phyloP scores from a whole-genome alignment of 805 yeast species.

The Pichia insulana region DNA sequence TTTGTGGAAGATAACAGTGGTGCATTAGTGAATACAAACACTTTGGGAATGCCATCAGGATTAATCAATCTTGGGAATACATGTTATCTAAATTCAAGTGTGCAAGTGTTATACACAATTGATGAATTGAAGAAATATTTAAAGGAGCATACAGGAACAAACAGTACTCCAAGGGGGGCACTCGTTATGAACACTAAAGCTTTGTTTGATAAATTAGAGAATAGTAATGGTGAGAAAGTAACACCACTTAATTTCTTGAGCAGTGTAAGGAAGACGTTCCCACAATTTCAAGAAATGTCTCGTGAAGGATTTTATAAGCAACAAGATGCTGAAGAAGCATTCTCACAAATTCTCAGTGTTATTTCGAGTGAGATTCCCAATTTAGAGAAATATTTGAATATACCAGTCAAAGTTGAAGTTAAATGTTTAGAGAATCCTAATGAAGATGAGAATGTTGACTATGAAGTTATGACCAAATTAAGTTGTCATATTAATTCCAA shows the following conservation, averaged over 20 bases:
- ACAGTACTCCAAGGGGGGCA: slow-evolving; percentile 16
- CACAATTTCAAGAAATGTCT: slow-evolving; percentile 84
- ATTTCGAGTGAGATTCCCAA: slow-evolving; percentile 42
- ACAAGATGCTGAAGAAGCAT: slow-evolving; percentile 98
- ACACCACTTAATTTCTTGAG: slow-evolving; percentile 64
- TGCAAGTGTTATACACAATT: slow-evolving; percentile 45
- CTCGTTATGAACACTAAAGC: slow-evolving; percentile 31
- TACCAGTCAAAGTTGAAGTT: slow-evolving; percentile 54
- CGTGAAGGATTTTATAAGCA: slow-evolving; percentile 68
- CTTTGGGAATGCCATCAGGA: slow-evolving; percentile 49
- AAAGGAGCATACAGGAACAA: slow-evolving; percentile 14
- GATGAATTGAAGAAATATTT: slow-evolving; percentile 34
- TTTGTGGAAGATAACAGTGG: slow-evolving; percentile 53
- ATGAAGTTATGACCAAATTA: slow-evolving; percentile 60
- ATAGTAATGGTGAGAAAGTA: slow-evolving; percentile 34
- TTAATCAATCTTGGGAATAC: slow-evolving; percentile 67
- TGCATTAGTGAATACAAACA: slow-evolving; percentile 12
- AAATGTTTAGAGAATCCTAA: slow-evolving; percentile 50
- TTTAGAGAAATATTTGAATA: slow-evolving; percentile 50
- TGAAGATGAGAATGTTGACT: slow-evolving; percentile 35
- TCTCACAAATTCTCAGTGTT: slow-evolving; percentile 63
- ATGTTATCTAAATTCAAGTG: slow-evolving; percentile 65
- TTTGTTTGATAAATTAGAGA: slow-evolving; percentile 36
- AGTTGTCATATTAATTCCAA: slow-evolving; percentile 81
- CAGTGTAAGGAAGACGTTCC: slow-evolving; percentile 57